These are phyloP conservation scores for Violaceomyces palustris DNA, from an alignment of 1,284 basidiomycete species.

Conservation along the genomic window DNA sequence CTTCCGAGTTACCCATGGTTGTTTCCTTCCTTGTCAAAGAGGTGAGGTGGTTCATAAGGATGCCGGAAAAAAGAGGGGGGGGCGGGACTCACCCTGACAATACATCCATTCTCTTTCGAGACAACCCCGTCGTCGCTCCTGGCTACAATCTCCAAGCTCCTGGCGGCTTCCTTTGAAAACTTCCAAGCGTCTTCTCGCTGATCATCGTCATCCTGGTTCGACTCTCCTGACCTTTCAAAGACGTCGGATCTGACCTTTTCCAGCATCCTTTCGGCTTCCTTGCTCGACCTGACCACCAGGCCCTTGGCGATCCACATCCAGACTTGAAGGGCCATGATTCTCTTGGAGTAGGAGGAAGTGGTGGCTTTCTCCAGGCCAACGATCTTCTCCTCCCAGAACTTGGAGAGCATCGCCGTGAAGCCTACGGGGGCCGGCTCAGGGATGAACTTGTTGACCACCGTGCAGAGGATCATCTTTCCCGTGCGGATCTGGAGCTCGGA, in stretches of 20 bases:
- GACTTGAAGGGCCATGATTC: conserved; percentile 18
- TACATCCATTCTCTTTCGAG: conserved; percentile 37
- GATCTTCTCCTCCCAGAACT: conserved; percentile 20
- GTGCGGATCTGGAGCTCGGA: conserved; percentile 14
- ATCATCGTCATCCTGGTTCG: no score
- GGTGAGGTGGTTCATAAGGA: no score
- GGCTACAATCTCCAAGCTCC: conserved; percentile 20
- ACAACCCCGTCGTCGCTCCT: conserved; percentile 26
- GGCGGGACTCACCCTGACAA: no score
- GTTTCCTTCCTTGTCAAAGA: no score
- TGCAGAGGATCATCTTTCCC: conserved; percentile 7
- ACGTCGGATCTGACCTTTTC: conserved; percentile 22
- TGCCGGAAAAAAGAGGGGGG: no score
- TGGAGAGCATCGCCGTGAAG: conserved; percentile 20
- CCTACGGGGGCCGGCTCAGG: conserved; percentile 8
- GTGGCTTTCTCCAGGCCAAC: no score
- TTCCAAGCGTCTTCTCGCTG: conserved; percentile 15
- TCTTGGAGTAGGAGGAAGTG: no score
- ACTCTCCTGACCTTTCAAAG: conserved; percentile 14
- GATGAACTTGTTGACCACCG: conserved; percentile 39
- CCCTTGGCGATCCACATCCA: conserved; percentile 43
- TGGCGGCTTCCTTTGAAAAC: conserved; percentile 10
- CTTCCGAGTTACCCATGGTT: no score
- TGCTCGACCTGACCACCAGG: conserved; percentile 27
- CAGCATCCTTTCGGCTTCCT: conserved; percentile 31